A percentile compares a stretch with the other conserved stretches of the same genome.
Evolutionary conservation across 768 basidiomycete genomes (phyloP).

Genomic region (Boletus insuetus): DNA sequence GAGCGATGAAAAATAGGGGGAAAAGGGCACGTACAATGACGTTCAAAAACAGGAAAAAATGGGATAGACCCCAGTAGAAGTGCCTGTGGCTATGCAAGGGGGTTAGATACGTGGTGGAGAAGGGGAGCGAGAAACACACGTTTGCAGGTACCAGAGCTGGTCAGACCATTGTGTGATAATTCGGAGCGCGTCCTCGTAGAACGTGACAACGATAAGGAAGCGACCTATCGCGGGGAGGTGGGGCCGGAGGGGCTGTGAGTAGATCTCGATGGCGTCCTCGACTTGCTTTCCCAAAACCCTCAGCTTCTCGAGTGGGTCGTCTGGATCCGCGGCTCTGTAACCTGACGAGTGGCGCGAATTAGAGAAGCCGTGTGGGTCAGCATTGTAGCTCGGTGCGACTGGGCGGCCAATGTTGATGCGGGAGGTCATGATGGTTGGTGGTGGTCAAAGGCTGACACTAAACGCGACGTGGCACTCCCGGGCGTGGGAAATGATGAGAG

Average conservation of each 20-base stretch:
- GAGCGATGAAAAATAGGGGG: background rate
- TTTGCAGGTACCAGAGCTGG: constrained; percentile 97
- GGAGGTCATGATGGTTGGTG: constrained; percentile 58
- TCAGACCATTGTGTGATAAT: constrained; percentile 95
- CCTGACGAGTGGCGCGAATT: constrained; percentile 68
- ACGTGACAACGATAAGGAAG: constrained; percentile 97
- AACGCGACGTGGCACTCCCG: constrained; percentile 24
- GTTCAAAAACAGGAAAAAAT: constrained; percentile 88
- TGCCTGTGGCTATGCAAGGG: constrained; percentile 70
- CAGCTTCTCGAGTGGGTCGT: constrained; percentile 79
- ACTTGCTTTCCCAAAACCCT: constrained; percentile 67
- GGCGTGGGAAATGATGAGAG: constrained; percentile 20
- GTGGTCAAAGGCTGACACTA: background rate
- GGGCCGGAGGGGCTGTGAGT: constrained; percentile 90
- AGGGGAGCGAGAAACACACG: constrained; percentile 49
- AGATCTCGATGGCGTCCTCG: constrained; percentile 91
- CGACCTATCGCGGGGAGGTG: constrained; percentile 93
- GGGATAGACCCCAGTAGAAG: constrained; percentile 95
- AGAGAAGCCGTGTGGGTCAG: constrained; percentile 78
- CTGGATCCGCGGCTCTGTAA: constrained; percentile 77
- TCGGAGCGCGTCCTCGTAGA: constrained; percentile 93
- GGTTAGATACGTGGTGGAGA: constrained; percentile 5
- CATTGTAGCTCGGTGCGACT: constrained; percentile 51
- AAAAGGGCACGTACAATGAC: constrained; percentile 65
- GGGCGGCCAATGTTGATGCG: constrained; percentile 83